Evolutionary conservation across 176 grass and related monocot genomes (phyloP).

Genomic region (Puccinellia tenuiflora): DNA sequence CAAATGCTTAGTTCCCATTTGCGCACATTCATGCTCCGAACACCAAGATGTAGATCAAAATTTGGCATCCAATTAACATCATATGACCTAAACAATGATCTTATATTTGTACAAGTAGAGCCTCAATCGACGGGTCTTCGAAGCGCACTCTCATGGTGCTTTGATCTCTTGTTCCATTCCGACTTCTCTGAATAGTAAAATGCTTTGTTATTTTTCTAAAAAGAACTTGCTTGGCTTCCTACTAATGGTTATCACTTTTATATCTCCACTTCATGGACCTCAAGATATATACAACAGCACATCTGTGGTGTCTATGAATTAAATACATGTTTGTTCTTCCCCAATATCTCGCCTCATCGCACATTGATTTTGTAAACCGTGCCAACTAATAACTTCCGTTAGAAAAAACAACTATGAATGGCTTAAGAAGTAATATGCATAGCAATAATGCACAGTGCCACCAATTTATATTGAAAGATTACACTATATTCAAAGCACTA

Average conservation of each 20-base stretch:
- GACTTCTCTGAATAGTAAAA: not conserved
- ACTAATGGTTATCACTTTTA: not conserved
- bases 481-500: not conserved
- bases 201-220: not conserved
- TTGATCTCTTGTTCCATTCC: not conserved
- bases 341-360: not conserved
- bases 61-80: no score
- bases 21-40: no score
- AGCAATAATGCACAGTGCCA: no score
- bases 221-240: not conserved
- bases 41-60: no score
- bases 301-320: fast-evolving
- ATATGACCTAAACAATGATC: no score
- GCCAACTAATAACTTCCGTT: not conserved
- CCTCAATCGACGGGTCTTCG: not conserved
- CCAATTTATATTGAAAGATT: not conserved
- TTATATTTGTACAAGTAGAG: not conserved
- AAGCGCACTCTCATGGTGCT: not conserved
- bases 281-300: not conserved
- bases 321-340: not conserved
- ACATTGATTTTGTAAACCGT: not conserved
- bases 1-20: no score
- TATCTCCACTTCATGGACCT: not conserved
- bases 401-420: not conserved
- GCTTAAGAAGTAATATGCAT: not conserved